A percentile compares a stretch with the other conserved stretches of the same genome.
Conservation (phyloP, 2,329 filamentous ascomycete species). For the Hymenoscyphus fraxineus region DNA sequence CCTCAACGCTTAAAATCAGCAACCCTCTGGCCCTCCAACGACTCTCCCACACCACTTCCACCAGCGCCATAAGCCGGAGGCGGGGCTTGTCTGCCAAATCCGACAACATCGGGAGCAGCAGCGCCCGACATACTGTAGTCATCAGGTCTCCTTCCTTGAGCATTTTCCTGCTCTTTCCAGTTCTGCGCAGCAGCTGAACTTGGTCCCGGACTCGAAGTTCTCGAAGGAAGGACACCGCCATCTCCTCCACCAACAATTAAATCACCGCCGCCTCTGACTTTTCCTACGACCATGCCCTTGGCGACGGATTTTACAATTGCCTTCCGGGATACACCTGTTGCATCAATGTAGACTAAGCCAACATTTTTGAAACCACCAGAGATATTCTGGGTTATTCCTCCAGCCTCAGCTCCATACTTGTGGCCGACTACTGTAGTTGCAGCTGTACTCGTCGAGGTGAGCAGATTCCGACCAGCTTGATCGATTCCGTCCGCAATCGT, state of each 20-base stretch:
- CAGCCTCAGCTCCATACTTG: constrained; percentile 82
- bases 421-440: constrained; percentile 85
- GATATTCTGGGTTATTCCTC: constrained; percentile 68
- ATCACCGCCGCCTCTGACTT: constrained; percentile 69
- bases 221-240: constrained; percentile 23
- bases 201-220: neutral
- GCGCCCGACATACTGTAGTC: constrained; percentile 26
- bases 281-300: constrained; percentile 90
- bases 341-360: constrained; percentile 94
- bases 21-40: neutral
- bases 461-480: constrained; percentile 73
- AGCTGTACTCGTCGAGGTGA: constrained; percentile 71
- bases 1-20: constrained; percentile 6
- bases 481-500: constrained; percentile 93
- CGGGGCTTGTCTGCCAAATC: constrained; percentile 26
- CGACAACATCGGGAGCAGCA: constrained; percentile 26
- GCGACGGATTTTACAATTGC: constrained; percentile 93
- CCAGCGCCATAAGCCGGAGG: constrained; percentile 10
- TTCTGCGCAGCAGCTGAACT: constrained; percentile 11
- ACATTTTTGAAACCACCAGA: constrained; percentile 93
- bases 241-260: constrained; percentile 65
- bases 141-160: constrained; percentile 22
- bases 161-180: constrained; percentile 29
- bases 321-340: constrained; percentile 82
- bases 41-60: neutral